Conservation (phyloP, 352 stramenopile species). For the Phytopythium montanum region DNA sequence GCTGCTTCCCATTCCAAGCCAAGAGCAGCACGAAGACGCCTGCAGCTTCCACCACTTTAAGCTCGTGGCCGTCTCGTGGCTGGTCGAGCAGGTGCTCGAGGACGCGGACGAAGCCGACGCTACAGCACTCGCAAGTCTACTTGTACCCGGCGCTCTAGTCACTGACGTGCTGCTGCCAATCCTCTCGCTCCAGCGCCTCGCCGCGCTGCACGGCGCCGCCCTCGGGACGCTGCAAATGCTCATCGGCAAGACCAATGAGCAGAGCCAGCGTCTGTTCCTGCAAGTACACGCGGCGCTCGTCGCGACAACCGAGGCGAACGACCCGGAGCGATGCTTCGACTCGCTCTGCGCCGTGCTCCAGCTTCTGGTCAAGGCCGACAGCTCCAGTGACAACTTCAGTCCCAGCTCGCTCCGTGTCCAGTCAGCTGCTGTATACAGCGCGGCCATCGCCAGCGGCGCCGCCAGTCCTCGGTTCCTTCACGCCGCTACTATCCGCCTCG, state of each 20-base stretch:
- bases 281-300: conserved; percentile 6
- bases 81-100: conserved; percentile 27
- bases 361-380: conserved; percentile 23
- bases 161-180: conserved; percentile 30
- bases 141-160: conserved; percentile 12
- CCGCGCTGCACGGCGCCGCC: conserved; percentile 22
- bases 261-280: conserved; percentile 6
- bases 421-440: background rate
- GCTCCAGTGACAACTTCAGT: conserved; percentile 2
- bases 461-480: conserved; percentile 39
- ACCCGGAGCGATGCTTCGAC: conserved; percentile 24
- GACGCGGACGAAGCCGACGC: background rate
- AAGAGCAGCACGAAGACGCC: conserved; percentile 7
- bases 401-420: conserved; percentile 4
- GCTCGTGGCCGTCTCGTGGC: conserved; percentile 22
- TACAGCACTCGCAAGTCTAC: background rate
- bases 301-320: conserved; percentile 10
- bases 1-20: conserved; percentile 30
- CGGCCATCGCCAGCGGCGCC: conserved; percentile 34
- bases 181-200: conserved; percentile 18
- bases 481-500: conserved; percentile 38
- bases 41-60: conserved; percentile 40
- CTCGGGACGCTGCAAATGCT: conserved; percentile 26
- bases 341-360: conserved; percentile 50
- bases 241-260: conserved; percentile 6